A percentile compares a stretch with the other conserved stretches of the same genome.
Evolutionary conservation across 805 yeast species (phyloP).

Genomic region (Wickerhamiella azymoides): DNA sequence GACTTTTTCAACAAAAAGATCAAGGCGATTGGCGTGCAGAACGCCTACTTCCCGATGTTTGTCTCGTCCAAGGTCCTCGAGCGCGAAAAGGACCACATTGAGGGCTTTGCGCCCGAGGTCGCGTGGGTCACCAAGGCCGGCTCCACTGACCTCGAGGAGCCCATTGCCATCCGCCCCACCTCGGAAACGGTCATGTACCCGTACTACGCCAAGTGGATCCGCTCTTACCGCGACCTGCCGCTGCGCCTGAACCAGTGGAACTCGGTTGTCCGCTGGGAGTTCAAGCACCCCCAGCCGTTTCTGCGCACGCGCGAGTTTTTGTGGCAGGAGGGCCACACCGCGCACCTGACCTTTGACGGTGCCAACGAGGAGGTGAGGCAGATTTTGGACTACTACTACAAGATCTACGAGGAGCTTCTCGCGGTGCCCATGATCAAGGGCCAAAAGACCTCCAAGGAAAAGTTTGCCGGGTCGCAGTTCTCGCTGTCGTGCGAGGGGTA

Average conservation of each 20-base stretch:
- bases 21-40: constrained; percentile 80
- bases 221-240: constrained; percentile 96
- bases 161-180: constrained; percentile 98
- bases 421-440: constrained; percentile 98
- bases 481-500: constrained; percentile 95
- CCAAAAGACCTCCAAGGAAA: constrained; percentile 90
- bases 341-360: constrained; percentile 70
- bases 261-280: constrained; percentile 99
- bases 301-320: constrained; percentile 96
- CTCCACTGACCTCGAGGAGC: constrained; percentile 84
- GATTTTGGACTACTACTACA: constrained; percentile 75
- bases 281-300: constrained; percentile 99
- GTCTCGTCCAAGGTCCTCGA: constrained; percentile 86
- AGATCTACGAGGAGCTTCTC: constrained; percentile 74
- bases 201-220: constrained; percentile 96
- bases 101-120: constrained; percentile 99
- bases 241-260: constrained; percentile 97
- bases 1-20: constrained; percentile 68
- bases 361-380: constrained; percentile 74
- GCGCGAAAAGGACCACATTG: constrained; percentile 95
- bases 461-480: constrained; percentile 94
- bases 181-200: constrained; percentile 99
- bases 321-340: constrained; percentile 99
- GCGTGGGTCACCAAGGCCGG: constrained; percentile 99
- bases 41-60: constrained; percentile 97